phyloP scores from a whole-genome alignment of 2,329 filamentous ascomycete species.

The Monosporascus ibericus region DNA sequence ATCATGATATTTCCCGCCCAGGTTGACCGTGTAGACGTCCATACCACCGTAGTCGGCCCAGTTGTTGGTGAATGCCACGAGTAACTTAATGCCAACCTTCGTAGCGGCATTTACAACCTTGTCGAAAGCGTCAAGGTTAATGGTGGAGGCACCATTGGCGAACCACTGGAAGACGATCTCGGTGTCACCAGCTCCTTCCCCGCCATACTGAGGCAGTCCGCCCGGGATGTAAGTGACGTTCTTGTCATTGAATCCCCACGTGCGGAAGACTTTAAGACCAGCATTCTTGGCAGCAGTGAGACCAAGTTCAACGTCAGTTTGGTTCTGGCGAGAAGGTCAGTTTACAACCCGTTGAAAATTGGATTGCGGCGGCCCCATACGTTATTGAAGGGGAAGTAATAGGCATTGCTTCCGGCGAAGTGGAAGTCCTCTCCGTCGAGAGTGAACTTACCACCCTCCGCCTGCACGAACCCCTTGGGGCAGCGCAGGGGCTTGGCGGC shows the following conservation, averaged over 20 bases:
- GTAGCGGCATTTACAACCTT: slow-evolving; percentile 44
- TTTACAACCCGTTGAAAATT: not conserved
- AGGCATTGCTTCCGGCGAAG: slow-evolving; percentile 52
- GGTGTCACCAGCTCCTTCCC: slow-evolving; percentile 38
- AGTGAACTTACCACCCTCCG: slow-evolving; percentile 43
- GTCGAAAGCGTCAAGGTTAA: slow-evolving; percentile 41
- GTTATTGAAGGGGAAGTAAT: slow-evolving; percentile 50
- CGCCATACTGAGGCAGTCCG: slow-evolving; percentile 46
- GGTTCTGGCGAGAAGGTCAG: slow-evolving; percentile 28
- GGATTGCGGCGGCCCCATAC: slow-evolving; percentile 23
- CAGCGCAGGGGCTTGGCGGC: slow-evolving; percentile 6
- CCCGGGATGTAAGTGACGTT: slow-evolving; percentile 39
- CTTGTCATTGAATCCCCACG: slow-evolving; percentile 54
- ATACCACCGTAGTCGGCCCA: slow-evolving; percentile 57
- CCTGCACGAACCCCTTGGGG: slow-evolving; percentile 39
- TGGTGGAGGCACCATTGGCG: slow-evolving; percentile 37
- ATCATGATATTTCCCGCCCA: slow-evolving; percentile 45
- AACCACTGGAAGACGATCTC: slow-evolving; percentile 41
- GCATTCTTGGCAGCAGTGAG: slow-evolving; percentile 17
- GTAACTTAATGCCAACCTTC: slow-evolving; percentile 44
- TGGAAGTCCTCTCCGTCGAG: slow-evolving; percentile 49
- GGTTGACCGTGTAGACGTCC: slow-evolving; percentile 52
- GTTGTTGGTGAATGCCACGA: slow-evolving; percentile 50
- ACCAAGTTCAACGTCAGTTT: slow-evolving; percentile 24
- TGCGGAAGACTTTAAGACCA: slow-evolving; percentile 42